phyloP scores from a whole-genome alignment of 2,329 filamentous ascomycete genomes.

The Phaeosphaeriaceae sp. region DNA sequence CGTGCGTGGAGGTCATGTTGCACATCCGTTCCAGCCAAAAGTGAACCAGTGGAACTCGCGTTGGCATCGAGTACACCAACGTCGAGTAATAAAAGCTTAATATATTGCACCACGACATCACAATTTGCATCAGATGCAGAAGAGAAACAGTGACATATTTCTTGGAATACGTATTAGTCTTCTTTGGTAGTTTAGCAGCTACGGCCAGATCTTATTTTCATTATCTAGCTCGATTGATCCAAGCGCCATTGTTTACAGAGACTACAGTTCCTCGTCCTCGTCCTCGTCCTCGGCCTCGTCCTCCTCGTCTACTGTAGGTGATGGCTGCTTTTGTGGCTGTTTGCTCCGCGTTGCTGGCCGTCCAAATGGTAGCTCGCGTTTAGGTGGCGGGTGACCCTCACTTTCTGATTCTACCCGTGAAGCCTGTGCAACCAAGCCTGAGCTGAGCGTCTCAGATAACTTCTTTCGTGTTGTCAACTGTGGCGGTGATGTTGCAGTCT shows the following conservation, averaged over 20 bases:
- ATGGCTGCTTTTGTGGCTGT: conserved; percentile 15
- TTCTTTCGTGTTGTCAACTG: conserved; percentile 13
- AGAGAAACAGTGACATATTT: no score
- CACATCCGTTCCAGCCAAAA: neutral
- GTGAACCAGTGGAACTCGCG: conserved; percentile 4
- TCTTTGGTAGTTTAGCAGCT: no score
- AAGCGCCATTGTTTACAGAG: neutral
- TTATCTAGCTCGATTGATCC: no score
- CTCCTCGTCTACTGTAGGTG: conserved; percentile 26
- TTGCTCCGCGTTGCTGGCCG: conserved; percentile 30
- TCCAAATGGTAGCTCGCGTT: conserved; percentile 44
- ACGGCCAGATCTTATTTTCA: no score
- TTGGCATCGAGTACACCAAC: no score
- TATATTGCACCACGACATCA: no score
- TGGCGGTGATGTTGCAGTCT: conserved; percentile 15
- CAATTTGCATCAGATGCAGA: no score
- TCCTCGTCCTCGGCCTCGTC: conserved; percentile 32
- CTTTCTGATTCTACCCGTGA: conserved; percentile 18
- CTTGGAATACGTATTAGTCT: no score
- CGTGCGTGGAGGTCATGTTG: no score
- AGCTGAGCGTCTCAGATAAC: conserved; percentile 25
- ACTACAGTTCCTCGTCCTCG: conserved; percentile 46
- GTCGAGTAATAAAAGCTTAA: no score
- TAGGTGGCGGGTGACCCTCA: conserved; percentile 36
- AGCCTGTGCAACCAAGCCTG: conserved; percentile 23